Base-by-base conservation (phyloP, 495 filamentous ascomycete species). In the Hyaloscypha variabilis region DNA sequence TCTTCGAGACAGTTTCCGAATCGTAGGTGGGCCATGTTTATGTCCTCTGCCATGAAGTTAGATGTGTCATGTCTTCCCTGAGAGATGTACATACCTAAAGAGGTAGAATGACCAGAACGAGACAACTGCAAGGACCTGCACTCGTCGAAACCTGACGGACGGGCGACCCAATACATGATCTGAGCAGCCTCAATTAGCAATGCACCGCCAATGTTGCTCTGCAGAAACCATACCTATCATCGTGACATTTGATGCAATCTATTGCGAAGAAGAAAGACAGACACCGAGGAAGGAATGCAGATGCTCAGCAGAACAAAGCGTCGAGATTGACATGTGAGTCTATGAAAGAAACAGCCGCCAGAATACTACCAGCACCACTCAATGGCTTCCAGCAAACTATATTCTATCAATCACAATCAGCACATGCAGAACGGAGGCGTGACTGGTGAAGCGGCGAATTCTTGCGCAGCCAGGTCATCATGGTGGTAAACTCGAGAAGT, bases 91-190 rank as follows among this genome's bases (percentile, higher is more conserved):
- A 19, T 78, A 92, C 91, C 82, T 84, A 65, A 89, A 79, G 13
- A 97, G 80, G 73, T 97, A 97, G 23, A 88, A 75, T 19, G 90
- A 92, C 96, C 95, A 98, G 71, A 97, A 96, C 0, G 89, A 85
- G 23, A 98, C 83, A 0, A 97, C 95, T 28, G 90, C 88, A 63
- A 97, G 85, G 67, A 99, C 93, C 75, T 99, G 94, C 26, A 96
- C 88, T 72, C 96, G 92, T 64, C 95, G 89, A 72, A 95, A 97
- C 77, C 91, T 88, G 65, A 90, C 88, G 8, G 93, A 97, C 36
- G 95, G 95, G 67, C 91, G 86, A 64, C 95, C 95, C 42, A 99
- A 84, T 61, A 97, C 88, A 79, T 99, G 95, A 74, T 99, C 95
- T 73, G 28, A 14, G 26, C 13, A 28, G 26, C 39, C 42, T 64